A percentile compares a stretch with the other conserved stretches of the same genome.
phyloP scores from a whole-genome alignment of 208 protist species.

The Trichomonas tenax region DNA sequence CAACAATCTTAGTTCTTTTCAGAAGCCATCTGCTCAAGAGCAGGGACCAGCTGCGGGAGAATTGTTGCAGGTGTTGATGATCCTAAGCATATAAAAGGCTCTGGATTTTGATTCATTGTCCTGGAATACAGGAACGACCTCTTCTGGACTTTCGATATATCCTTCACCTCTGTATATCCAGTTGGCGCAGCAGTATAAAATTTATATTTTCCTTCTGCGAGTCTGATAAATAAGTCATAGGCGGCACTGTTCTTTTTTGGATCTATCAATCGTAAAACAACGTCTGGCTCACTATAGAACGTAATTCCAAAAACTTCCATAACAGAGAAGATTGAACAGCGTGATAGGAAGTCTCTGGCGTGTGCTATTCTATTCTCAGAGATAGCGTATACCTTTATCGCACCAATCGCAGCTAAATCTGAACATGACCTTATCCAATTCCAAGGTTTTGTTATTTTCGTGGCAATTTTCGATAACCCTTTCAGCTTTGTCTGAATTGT shows the following conservation, averaged over 20 bases:
- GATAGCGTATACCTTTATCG: neutral
- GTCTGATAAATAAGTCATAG: neutral
- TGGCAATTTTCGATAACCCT: neutral
- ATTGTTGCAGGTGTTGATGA: neutral
- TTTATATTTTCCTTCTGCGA: neutral
- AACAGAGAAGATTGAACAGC: neutral
- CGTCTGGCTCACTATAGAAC: neutral
- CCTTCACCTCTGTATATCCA: neutral
- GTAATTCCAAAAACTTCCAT: neutral
- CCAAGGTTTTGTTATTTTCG: neutral
- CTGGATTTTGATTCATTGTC: neutral
- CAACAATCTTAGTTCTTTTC: neutral
- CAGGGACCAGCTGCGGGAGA: neutral
- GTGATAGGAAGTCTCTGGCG: neutral
- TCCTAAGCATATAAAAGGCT: neutral
- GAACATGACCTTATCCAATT: neutral
- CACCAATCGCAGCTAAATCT: neutral
- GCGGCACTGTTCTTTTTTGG: neutral
- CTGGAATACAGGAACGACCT: neutral
- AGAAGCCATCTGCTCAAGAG: neutral
- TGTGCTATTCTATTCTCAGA: neutral
- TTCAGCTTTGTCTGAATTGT: neutral
- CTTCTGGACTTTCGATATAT: neutral
- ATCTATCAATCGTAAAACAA: neutral
- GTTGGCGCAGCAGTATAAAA: neutral